Base-by-base conservation (phyloP, 176 grass and related monocot genomes). In the Pontederia crassipes region DNA sequence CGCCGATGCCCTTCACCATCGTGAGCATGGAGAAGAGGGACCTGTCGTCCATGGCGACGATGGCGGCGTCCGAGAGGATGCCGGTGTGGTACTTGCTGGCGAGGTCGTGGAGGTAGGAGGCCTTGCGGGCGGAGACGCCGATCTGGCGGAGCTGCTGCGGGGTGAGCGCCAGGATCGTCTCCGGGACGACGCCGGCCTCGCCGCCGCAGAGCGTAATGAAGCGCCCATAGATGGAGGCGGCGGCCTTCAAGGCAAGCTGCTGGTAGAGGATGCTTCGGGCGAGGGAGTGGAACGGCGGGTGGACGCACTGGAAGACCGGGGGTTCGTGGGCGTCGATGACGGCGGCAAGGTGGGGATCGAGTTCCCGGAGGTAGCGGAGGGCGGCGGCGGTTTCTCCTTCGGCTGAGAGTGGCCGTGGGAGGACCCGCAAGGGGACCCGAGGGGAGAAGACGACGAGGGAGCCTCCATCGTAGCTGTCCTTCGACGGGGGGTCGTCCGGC, bases 231-330 rank as follows among this genome's bases (percentile, higher is more conserved):
- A 98, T 86, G 24, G 93, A 85, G 17, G 93, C 79, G 29, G 93
- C 87, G 3, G 93, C 93, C 80, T 97, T 98, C 62, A 88, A 82
- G 55, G 93, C 87, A 28, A 98, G 87, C 79, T 98, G 87, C 78
- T 98, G 93, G 76, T 98, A 92, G 51, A 98, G 81, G 54, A 98
- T 85, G 72, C 87, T 92, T 76, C 87, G 82, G 60, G 77, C 93
- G 52, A 98, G 93, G 68, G 83, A 98, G 61, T 98, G 93, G 66
- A 98, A 98, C 0, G 93, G 93, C 66, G 79, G 81, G 51, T 92
- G 78, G 52, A 86, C 82, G 61, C 87, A 88, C 52, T 92, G 84
- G 87, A 98, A 92, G 50, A 67, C 79, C 3, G 87, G 92, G 17
- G 81, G 81, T 0, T 87, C 83, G 72, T 97, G 83, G n/a, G 74